Percentiles rank a stretch among this genome's conserved stretches.
Conservation (phyloP, 192 early-diverging fungal species). For the Rhizoclosmatium globosum region DNA sequence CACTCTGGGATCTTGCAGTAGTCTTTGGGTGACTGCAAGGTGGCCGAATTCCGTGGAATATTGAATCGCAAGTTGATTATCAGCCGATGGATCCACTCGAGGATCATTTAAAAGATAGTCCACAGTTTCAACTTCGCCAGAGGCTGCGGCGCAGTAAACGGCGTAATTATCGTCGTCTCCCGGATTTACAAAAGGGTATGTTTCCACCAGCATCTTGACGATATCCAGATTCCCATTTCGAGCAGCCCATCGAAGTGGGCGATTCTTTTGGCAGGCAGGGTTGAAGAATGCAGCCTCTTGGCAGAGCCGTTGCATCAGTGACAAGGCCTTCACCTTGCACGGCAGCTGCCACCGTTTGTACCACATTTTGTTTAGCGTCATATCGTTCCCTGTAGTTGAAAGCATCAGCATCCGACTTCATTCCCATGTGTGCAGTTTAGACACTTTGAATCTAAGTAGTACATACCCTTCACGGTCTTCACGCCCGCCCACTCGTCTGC, state of each 20-base stretch:
- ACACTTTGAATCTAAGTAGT: no score
- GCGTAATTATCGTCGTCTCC: slow-evolving; percentile 20
- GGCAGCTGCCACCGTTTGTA: not conserved
- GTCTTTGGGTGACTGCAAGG: not conserved
- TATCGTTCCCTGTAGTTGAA: not conserved
- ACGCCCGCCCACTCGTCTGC: slow-evolving; percentile 1
- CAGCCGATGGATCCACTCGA: slow-evolving; percentile 12
- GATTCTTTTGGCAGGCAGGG: not conserved
- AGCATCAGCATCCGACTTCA: no score
- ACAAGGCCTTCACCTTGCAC: not conserved
- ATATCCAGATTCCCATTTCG: not conserved
- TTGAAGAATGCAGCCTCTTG: not conserved
- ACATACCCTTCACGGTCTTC: not conserved
- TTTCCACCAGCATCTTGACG: not conserved
- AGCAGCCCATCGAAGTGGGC: slow-evolving; percentile 11
- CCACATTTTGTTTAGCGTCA: not conserved
- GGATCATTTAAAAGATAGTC: slow-evolving; percentile 5
- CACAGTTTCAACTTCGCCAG: not conserved
- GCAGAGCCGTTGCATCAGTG: not conserved
- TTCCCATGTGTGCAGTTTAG: no score
- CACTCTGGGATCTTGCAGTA: slow-evolving; percentile 5
- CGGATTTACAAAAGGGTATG: not conserved
- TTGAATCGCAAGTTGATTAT: slow-evolving; percentile 15
- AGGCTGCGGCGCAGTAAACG: not conserved
- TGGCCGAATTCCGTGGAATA: slow-evolving; percentile 4